phyloP scores from a whole-genome alignment of 768 basidiomycete species.

The Lentinula sp. region DNA sequence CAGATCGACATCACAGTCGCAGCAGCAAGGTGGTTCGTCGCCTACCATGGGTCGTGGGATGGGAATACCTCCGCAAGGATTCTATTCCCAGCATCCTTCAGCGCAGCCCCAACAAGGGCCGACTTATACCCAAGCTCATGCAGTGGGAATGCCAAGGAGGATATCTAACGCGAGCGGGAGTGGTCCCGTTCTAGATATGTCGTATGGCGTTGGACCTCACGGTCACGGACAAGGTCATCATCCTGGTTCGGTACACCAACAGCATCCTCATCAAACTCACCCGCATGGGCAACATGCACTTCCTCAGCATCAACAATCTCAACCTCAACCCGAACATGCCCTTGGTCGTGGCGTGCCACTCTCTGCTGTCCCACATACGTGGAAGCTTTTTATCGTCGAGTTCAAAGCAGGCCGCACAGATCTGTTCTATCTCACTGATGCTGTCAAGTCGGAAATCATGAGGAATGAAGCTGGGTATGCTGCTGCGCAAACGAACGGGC shows the following conservation, averaged over 20 bases:
- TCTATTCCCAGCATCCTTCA: background rate
- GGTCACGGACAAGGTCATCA: slow-evolving; percentile 8
- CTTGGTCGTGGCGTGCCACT: slow-evolving; percentile 90
- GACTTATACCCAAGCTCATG: background rate
- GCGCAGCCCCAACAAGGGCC: slow-evolving; percentile 2
- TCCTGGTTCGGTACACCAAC: slow-evolving; percentile 9
- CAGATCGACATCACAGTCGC: background rate
- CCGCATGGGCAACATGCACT: slow-evolving; percentile 5
- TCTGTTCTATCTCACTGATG: slow-evolving; percentile 84
- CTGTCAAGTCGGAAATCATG: slow-evolving; percentile 28
- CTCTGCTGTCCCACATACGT: slow-evolving; percentile 72
- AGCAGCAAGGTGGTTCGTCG: background rate
- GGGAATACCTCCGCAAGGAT: background rate
- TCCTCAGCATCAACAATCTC: background rate
- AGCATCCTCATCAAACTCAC: slow-evolving; percentile 8
- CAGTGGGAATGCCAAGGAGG: background rate
- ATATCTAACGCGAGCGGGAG: slow-evolving; percentile 2
- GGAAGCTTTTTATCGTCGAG: slow-evolving; percentile 93
- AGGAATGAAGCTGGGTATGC: background rate
- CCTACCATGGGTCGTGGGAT: slow-evolving; percentile 5
- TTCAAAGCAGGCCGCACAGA: slow-evolving; percentile 98
- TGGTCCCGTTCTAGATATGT: background rate
- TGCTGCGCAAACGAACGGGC: background rate
- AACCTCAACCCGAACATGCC: slow-evolving; percentile 6
- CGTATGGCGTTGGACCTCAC: slow-evolving; percentile 8